A percentile compares a stretch with the other conserved stretches of the same genome.
Conservation (phyloP, 78 protist species). For the Guillardia theta region DNA sequence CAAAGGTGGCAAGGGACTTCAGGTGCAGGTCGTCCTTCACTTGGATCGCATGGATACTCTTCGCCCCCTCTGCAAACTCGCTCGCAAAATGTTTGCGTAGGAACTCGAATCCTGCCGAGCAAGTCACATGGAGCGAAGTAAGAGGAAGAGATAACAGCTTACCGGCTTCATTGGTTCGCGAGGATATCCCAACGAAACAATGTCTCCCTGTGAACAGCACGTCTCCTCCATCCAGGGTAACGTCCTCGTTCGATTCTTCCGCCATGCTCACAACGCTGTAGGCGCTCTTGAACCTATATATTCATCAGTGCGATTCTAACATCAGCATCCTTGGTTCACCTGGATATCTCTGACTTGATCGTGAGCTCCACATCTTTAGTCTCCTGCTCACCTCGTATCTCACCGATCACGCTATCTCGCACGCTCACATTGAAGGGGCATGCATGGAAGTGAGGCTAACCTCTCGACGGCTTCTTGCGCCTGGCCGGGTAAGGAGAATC, state of each 20-base stretch:
- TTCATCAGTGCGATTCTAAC: no score
- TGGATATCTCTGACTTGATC: no score
- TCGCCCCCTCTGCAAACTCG: neutral
- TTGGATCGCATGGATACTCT: neutral
- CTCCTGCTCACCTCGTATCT: no score
- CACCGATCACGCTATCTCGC: no score
- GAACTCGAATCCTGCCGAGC: neutral
- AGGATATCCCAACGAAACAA: neutral
- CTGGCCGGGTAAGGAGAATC: neutral
- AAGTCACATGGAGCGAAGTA: no score
- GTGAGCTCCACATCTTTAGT: no score
- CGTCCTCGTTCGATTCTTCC: neutral
- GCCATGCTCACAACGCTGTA: no score
- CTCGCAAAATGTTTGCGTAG: neutral
- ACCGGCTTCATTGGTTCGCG: neutral
- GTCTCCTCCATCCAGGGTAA: neutral
- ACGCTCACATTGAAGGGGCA: no score
- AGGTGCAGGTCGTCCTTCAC: neutral
- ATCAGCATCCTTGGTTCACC: no score
- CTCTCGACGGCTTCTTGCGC: neutral
- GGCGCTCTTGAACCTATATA: no score
- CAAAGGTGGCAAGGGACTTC: neutral
- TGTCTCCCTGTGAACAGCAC: neutral
- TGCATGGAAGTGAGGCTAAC: no score
- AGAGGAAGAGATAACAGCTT: neutral